Evolutionary conservation across 805 yeast species (phyloP).

Genomic region (Novakomyces olei): DNA sequence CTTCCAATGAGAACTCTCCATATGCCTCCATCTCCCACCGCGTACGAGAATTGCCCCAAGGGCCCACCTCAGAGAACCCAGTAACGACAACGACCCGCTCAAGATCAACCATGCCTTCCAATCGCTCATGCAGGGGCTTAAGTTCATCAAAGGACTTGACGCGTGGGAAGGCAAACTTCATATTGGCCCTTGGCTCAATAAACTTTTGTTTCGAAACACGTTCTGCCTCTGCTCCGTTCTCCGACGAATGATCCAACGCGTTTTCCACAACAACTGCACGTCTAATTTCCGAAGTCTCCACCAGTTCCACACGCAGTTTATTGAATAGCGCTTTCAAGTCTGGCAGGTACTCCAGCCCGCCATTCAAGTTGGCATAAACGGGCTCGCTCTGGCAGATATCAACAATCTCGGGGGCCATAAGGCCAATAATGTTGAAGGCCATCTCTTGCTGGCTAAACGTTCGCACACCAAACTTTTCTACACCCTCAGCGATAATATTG

Average conservation of each 20-base stretch:
- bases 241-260: constrained; percentile 65
- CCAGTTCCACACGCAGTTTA: constrained; percentile 46
- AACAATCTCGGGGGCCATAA: constrained; percentile 67
- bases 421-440: constrained; percentile 95
- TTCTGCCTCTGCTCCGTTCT: constrained; percentile 74
- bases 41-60: constrained; percentile 98
- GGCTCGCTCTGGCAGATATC: constrained; percentile 81
- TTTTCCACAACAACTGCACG: constrained; percentile 89
- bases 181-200: constrained; percentile 85
- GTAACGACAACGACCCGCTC: constrained; percentile 86
- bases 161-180: constrained; percentile 80
- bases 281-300: constrained; percentile 74
- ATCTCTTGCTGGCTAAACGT: constrained; percentile 97
- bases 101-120: constrained; percentile 79
- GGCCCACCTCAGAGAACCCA: constrained; percentile 96
- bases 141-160: constrained; percentile 57
- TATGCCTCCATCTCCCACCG: constrained; percentile 98
- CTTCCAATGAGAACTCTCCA: constrained; percentile 91
- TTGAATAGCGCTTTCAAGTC: constrained; percentile 75
- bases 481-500: constrained; percentile 93
- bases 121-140: constrained; percentile 22
- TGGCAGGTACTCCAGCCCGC: constrained; percentile 88
- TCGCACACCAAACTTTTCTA: constrained; percentile 86
- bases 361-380: constrained; percentile 93
- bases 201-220: constrained; percentile 56